Evolutionary conservation across 495 filamentous ascomycete species (phyloP).

Genomic region (Penicillium steckii): DNA sequence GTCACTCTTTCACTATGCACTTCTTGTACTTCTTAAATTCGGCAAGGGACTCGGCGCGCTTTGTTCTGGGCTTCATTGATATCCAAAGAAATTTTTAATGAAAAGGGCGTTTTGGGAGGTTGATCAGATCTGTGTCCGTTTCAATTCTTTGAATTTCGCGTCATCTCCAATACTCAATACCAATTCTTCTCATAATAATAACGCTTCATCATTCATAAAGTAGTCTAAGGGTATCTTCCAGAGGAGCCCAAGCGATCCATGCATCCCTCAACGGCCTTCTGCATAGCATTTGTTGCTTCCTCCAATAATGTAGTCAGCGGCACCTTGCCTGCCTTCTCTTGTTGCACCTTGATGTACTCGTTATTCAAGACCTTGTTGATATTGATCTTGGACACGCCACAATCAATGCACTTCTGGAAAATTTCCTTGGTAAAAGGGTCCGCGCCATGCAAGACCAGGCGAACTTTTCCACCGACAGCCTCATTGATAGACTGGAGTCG

Average conservation of each 20-base stretch:
- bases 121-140: neutral
- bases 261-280: conserved; percentile 69
- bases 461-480: conserved; percentile 58
- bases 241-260: conserved; percentile 70
- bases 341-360: conserved; percentile 62
- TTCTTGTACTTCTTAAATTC: conserved; percentile 13
- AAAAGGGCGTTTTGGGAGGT: conserved; percentile 6
- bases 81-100: conserved; percentile 23
- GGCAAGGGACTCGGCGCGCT: conserved; percentile 5
- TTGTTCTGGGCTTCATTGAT: conserved; percentile 14
- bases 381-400: conserved; percentile 75
- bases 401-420: conserved; percentile 64
- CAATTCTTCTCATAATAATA: too few relatives aligned
- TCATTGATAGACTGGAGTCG: conserved; percentile 62
- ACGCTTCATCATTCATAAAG: conserved; percentile 4
- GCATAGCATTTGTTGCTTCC: conserved; percentile 69
- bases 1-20: neutral
- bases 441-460: conserved; percentile 75
- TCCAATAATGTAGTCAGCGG: conserved; percentile 70
- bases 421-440: conserved; percentile 71
- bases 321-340: conserved; percentile 63
- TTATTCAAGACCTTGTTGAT: conserved; percentile 82
- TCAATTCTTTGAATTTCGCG: conserved; percentile 1
- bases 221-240: conserved; percentile 49
- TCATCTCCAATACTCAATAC: neutral